Conservation (phyloP, 2,329 filamentous ascomycete species). For the Diaporthe sp. region DNA sequence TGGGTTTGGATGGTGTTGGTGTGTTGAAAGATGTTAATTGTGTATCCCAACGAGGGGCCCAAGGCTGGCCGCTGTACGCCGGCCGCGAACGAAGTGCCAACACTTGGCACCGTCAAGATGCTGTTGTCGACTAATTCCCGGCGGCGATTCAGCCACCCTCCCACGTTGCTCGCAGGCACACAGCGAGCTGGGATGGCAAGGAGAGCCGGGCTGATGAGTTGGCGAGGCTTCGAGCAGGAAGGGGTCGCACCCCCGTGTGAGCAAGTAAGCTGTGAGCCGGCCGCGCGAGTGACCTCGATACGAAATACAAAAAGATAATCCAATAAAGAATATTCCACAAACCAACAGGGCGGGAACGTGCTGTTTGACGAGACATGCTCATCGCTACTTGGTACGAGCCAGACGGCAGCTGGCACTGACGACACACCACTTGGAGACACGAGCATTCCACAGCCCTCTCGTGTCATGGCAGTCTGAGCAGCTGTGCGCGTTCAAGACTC, state of each 20-base stretch:
- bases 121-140: neutral
- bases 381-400: neutral
- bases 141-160: neutral
- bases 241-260: neutral
- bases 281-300: neutral
- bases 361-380: neutral
- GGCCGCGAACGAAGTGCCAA: neutral
- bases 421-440: neutral
- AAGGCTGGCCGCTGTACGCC: neutral
- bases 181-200: neutral
- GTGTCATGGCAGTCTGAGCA: neutral
- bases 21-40: neutral
- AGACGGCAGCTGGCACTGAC: neutral
- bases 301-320: neutral
- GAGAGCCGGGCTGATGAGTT: neutral
- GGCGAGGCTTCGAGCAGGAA: neutral
- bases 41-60: neutral
- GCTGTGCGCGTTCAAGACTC: neutral
- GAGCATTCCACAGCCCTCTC: neutral
- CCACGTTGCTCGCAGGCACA: neutral
- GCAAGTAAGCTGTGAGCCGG: neutral
- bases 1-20: conserved; percentile 8
- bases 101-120: neutral
- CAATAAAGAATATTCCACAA: neutral
- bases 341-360: neutral